Evolutionary conservation across 805 yeast genomes (phyloP), one percentile per base, ranked within the genome.

Genomic region (Cyberlindnera meyerae): DNA sequence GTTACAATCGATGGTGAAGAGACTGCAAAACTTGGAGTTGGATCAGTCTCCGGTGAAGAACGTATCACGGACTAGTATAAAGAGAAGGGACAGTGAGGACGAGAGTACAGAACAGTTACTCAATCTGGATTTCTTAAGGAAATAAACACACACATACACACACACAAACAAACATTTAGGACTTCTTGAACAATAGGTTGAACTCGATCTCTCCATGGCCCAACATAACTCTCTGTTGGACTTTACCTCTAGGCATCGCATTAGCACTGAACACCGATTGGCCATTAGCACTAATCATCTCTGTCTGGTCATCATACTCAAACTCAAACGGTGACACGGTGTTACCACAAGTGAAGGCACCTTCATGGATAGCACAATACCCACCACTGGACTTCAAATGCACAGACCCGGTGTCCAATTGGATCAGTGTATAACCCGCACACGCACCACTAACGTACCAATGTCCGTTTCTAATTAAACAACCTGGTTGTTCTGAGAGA

Each of bases 371-470:
- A 1, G 77, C 79, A 62, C 97, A 88, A 42, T 65, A 72, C 0
- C 96, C 96, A 51, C 72, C 77, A 26, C 84, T 74, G 0, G 93
- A 72, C 39, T 69, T 70, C 29, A 88, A 51, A 39, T 76, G 71
- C 51, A 75, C 73, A 7, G 39, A 35, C n/a, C 93, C 93, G 3
- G 39, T 42, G n/a, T 20, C 37, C 17, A 33, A 18, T 13, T 39
- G 35, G 11, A 14, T 50, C 15, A 83, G 49, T 13, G 68, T 68
- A 62, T 69, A 89, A 6, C 81, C 77, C 3, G 96, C 97, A 60
- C 97, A 89, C 0, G 90, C 75, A 1, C 96, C 96, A 28, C 62
- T 57, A 4, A 70, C 57, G 61, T 81, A 85, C 93, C 95, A 89
- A 48, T 77, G 73, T 3, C 97, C 97, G 52, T 77, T 83, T 41